Percentiles rank a stretch among this genome's conserved stretches.
phyloP scores from a whole-genome alignment of 768 basidiomycete genomes.

The Stropharia rugosoannulata region DNA sequence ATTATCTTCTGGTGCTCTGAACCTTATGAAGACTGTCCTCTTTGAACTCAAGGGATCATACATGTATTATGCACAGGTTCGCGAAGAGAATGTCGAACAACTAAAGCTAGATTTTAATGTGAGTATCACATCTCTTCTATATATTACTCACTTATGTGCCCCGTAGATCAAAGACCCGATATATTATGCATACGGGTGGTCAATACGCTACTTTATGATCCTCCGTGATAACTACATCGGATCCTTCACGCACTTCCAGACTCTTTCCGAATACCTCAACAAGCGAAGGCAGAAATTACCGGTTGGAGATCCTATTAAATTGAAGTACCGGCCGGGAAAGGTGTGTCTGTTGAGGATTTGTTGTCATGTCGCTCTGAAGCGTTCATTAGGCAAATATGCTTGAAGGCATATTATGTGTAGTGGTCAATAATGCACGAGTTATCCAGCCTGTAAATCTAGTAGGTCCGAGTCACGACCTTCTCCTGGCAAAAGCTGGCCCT shows the following conservation, averaged over 20 bases:
- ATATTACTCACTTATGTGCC: background rate
- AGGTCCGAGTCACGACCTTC: constrained; percentile 31
- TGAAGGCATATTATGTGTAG: constrained; percentile 65
- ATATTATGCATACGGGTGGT: constrained; percentile 84
- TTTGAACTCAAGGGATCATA: constrained; percentile 70
- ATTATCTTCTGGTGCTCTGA: constrained; percentile 55
- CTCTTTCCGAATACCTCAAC: constrained; percentile 80
- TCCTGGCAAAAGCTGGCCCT: constrained; percentile 13
- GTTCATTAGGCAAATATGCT: constrained; percentile 71
- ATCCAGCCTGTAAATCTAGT: constrained; percentile 68
- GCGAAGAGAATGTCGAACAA: constrained; percentile 74
- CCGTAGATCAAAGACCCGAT: constrained; percentile 36
- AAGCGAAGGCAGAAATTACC: constrained; percentile 56
- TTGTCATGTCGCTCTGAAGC: constrained; percentile 1
- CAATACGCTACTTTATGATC: constrained; percentile 84
- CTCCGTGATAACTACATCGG: constrained; percentile 94
- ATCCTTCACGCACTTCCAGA: constrained; percentile 89
- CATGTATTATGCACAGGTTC: constrained; percentile 66
- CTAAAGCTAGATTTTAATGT: constrained; percentile 69
- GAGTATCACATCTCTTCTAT: constrained; percentile 14
- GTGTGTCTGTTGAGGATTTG: constrained; percentile 36
- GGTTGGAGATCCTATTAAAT: constrained; percentile 77
- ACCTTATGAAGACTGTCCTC: constrained; percentile 57
- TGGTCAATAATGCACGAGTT: constrained; percentile 50
- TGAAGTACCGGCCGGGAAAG: constrained; percentile 79